These are phyloP conservation scores for Yamadazyma diospyri DNA, from an alignment of 1,139 yeast genomes.

Conservation along the genomic window DNA sequence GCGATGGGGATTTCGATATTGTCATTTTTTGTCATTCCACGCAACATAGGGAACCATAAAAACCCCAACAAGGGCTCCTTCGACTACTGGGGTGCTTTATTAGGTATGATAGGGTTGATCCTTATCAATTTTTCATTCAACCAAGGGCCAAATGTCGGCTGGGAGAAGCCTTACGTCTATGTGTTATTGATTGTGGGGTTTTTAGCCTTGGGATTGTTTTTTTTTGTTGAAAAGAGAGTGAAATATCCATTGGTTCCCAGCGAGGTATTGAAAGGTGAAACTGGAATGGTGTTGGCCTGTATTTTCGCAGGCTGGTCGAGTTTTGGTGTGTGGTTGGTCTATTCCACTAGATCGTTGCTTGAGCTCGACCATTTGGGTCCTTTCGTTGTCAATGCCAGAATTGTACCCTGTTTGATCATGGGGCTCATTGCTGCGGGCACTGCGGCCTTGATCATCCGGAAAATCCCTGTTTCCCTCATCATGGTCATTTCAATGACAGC, in stretches of 20 bases:
- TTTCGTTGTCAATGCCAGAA: constrained; percentile 36
- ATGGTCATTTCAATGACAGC: constrained; percentile 35
- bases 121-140: constrained; percentile 59
- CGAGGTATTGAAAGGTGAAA: constrained; percentile 36
- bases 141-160: constrained; percentile 60
- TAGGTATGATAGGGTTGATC: constrained; percentile 40
- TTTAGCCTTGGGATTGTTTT: constrained; percentile 31
- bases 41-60: constrained; percentile 22
- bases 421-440: constrained; percentile 47
- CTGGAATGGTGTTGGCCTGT: constrained; percentile 45
- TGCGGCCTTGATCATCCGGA: constrained; percentile 36
- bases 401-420: constrained; percentile 35
- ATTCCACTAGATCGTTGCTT: constrained; percentile 34
- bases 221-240: constrained; percentile 31
- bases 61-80: constrained; percentile 20
- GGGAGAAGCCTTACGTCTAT: constrained; percentile 50
- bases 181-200: constrained; percentile 48
- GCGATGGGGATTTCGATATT: constrained; percentile 24
- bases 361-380: constrained; percentile 29
- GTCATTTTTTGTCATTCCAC: constrained; percentile 43
- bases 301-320: constrained; percentile 59
- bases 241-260: constrained; percentile 47
- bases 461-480: constrained; percentile 37
- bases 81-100: constrained; percentile 40
- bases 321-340: constrained; percentile 57